These are phyloP conservation scores for Silene conica DNA, from an alignment of 148 eudicot genomes.

Conservation along the genomic window DNA sequence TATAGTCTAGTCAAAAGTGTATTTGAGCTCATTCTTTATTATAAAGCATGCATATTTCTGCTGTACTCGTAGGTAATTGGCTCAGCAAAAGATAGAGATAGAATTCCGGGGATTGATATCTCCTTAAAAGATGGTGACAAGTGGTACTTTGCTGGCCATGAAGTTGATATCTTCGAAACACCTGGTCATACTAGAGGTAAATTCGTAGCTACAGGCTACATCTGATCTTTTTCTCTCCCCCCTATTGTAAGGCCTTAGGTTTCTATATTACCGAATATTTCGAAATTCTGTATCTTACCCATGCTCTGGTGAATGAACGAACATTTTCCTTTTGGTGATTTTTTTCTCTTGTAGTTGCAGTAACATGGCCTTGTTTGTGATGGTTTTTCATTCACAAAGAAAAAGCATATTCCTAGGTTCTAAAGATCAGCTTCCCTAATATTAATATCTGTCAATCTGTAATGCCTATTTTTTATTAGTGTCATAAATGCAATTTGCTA, in stretches of 20 bases:
- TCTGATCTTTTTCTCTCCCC: not conserved
- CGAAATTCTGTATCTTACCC: not conserved
- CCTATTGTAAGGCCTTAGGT: not conserved
- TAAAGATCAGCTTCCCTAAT: not conserved
- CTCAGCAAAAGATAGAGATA: slow-evolving; percentile 54
- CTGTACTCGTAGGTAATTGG: slow-evolving; percentile 61
- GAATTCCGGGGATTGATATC: slow-evolving; percentile 92
- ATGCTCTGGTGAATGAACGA: not conserved
- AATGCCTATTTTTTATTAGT: not conserved
- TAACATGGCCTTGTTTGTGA: no score
- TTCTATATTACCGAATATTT: not conserved
- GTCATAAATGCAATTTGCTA: not conserved
- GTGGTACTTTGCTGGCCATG: slow-evolving; percentile 96
- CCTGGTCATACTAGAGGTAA: slow-evolving; percentile 88
- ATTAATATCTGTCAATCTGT: not conserved
- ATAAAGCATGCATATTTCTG: slow-evolving; percentile 10
- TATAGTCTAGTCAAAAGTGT: not conserved
- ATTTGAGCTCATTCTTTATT: not conserved
- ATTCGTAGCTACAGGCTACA: not conserved
- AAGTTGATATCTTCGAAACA: slow-evolving; percentile 72
- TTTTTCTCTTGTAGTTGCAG: not conserved
- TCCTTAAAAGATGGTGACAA: slow-evolving; percentile 72
- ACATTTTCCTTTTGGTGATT: not conserved
- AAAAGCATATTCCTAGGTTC: not conserved
- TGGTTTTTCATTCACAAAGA: no score